Evolutionary conservation across 75 land plant species (phyloP).

Genomic region (Cupressus sempervirens): DNA sequence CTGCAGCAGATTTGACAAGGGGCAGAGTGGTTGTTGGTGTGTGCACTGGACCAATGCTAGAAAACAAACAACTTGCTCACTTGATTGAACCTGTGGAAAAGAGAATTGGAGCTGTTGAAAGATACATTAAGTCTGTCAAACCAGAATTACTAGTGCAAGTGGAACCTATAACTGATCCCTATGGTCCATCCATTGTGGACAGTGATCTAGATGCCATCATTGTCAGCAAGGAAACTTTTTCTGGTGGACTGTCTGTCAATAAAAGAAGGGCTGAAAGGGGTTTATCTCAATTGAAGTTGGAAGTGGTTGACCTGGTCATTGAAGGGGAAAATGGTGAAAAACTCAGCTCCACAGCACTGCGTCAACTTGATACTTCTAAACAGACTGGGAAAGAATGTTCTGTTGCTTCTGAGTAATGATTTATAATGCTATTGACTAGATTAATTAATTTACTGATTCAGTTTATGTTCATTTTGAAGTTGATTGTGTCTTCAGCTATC

Average conservation of each 20-base stretch:
- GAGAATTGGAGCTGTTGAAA: slow-evolving; percentile 65
- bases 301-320: slow-evolving; percentile 10
- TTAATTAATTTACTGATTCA: neutral
- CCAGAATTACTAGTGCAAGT: slow-evolving; percentile 61
- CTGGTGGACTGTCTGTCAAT: slow-evolving; percentile 73
- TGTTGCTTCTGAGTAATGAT: neutral
- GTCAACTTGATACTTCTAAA: neutral
- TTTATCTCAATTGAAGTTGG: slow-evolving; percentile 23
- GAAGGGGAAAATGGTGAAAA: slow-evolving; percentile 11
- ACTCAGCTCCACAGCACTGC: slow-evolving; percentile 2
- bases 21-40: slow-evolving; percentile 83
- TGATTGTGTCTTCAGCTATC: neutral
- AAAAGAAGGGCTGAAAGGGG: slow-evolving; percentile 73
- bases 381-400: neutral
- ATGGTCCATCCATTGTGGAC: slow-evolving; percentile 89
- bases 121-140: slow-evolving; percentile 81
- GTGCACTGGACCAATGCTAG: slow-evolving; percentile 81
- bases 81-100: slow-evolving; percentile 75
- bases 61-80: slow-evolving; percentile 57
- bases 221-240: slow-evolving; percentile 81
- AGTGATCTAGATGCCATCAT: slow-evolving; percentile 77
- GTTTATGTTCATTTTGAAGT: neutral
- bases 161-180: slow-evolving; percentile 85
- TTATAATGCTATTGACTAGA: neutral
- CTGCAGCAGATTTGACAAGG: slow-evolving; percentile 68